These are phyloP conservation scores for Oenanthe sinensis DNA, from an alignment of 129 eudicot species.

Conservation along the genomic window DNA sequence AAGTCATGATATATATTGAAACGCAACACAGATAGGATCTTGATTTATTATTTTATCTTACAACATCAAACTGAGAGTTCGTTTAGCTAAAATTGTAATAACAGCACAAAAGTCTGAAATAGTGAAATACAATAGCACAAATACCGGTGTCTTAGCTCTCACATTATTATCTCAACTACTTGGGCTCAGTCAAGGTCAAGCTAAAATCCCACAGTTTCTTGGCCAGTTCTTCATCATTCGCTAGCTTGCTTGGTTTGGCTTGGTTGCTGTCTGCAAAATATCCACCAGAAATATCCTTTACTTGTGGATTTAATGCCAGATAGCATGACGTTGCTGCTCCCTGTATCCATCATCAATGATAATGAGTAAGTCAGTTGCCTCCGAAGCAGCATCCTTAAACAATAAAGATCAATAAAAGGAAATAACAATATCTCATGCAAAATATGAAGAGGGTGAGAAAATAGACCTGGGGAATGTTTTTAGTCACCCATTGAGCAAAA, in stretches of 20 bases:
- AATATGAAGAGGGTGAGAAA: background rate
- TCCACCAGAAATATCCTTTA: constrained; percentile 64
- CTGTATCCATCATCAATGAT: constrained; percentile 23
- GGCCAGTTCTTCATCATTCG: constrained; percentile 52
- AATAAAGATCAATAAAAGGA: background rate
- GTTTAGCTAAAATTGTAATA: background rate
- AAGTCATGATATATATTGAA: no score
- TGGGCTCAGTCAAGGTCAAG: constrained; percentile 34
- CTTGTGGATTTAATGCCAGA: constrained; percentile 78
- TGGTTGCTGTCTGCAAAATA: constrained; percentile 63
- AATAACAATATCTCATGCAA: background rate
- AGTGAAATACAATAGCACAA: background rate
- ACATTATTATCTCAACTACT: background rate
- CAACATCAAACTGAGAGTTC: background rate
- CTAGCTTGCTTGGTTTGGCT: constrained; percentile 29
- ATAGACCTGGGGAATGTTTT: constrained; percentile 64
- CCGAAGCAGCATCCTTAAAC: background rate
- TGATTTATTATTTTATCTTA: background rate
- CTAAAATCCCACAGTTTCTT: constrained; percentile 89
- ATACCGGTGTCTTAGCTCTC: background rate
- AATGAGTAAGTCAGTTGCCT: background rate
- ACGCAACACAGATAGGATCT: no score
- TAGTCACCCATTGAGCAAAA: constrained; percentile 39
- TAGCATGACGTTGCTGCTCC: constrained; percentile 89
- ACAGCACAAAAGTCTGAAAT: background rate